phyloP scores from a whole-genome alignment of 176 grass and related monocot genomes.

The Phyllostachys edulis region DNA sequence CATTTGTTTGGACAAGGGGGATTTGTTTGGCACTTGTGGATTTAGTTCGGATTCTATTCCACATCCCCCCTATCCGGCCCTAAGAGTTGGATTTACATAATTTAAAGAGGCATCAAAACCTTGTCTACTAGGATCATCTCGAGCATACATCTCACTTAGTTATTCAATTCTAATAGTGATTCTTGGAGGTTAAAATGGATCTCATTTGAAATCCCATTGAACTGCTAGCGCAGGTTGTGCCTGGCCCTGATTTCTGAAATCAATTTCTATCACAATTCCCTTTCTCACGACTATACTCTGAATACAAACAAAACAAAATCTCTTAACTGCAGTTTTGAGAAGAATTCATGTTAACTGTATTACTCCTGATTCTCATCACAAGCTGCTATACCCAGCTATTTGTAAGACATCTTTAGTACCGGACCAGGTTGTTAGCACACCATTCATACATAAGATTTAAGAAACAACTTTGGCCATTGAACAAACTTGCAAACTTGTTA shows the following conservation, averaged over 20 bases:
- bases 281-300: background rate
- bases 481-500: background rate
- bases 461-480: background rate
- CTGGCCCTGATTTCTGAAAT: conserved; percentile 3
- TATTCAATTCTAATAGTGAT: background rate
- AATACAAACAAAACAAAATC: background rate
- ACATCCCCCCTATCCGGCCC: background rate
- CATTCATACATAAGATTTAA: background rate
- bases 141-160: background rate
- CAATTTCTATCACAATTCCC: background rate
- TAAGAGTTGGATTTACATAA: background rate
- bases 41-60: background rate
- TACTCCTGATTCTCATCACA: background rate
- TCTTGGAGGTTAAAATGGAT: background rate
- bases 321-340: background rate
- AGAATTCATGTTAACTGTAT: background rate
- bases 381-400: background rate
- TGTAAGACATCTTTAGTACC: background rate
- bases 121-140: background rate
- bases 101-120: background rate
- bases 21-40: background rate
- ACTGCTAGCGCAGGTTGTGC: background rate
- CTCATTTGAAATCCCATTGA: background rate
- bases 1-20: background rate
- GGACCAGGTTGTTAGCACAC: background rate